Evolutionary conservation across 306 rosid genomes (phyloP).

Genomic region (Cicer judaicum): DNA sequence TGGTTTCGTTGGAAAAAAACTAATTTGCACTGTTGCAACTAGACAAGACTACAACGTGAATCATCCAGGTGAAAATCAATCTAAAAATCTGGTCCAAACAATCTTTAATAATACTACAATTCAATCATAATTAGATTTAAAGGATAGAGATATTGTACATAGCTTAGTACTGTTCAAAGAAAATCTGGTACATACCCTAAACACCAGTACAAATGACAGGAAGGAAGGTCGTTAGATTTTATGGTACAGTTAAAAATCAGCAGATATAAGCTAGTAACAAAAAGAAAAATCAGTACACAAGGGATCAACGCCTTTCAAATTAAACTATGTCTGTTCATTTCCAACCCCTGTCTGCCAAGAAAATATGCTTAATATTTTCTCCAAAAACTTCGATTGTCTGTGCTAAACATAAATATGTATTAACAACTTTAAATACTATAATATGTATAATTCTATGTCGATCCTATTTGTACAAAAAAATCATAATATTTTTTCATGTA

Average conservation of each 20-base stretch:
- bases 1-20: neutral
- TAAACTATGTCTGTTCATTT: neutral
- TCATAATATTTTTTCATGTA: no score
- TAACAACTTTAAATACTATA: no score
- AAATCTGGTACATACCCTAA: neutral
- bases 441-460: no score
- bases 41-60: neutral
- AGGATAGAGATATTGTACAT: conserved; percentile 26
- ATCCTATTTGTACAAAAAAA: no score
- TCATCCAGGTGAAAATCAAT: conserved; percentile 21
- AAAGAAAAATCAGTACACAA: conserved; percentile 9
- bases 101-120: neutral
- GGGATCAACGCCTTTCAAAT: conserved; percentile 49
- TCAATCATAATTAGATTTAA: neutral
- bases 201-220: neutral
- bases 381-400: no score
- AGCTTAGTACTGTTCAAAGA: no score
- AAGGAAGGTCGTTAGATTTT: conserved; percentile 13
- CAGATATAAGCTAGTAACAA: conserved; percentile 1
- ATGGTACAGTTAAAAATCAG: conserved; percentile 5
- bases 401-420: no score
- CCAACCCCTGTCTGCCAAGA: no score
- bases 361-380: no score
- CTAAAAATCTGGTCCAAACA: conserved; percentile 4
- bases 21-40: neutral